Percentiles rank a stretch among this genome's conserved stretches.
These are phyloP conservation scores for Dacryopinax spathularia DNA, from an alignment of 768 basidiomycete species.

Conservation along the genomic window DNA sequence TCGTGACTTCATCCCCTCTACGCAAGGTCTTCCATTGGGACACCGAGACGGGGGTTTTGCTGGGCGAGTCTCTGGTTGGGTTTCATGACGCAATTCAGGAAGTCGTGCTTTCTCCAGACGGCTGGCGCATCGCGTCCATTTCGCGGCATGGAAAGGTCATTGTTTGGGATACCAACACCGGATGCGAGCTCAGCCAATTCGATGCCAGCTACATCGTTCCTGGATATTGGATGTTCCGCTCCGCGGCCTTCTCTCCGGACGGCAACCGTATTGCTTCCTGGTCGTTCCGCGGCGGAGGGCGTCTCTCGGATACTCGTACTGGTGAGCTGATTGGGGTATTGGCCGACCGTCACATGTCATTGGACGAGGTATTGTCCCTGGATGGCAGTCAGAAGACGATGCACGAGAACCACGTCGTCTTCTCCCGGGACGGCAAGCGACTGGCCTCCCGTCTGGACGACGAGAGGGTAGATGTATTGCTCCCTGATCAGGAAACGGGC, in stretches of 20 bases:
- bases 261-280: not conserved
- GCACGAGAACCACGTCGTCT: no score
- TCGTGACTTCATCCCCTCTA: no score
- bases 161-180: not conserved
- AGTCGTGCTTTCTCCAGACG: constrained; percentile 7
- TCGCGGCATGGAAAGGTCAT: constrained; percentile 2
- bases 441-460: no score
- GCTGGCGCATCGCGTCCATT: constrained; percentile 5
- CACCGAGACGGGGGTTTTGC: not conserved
- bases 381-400: constrained; percentile 28
- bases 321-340: constrained; percentile 7
- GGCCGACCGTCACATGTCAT: not conserved
- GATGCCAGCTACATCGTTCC: not conserved
- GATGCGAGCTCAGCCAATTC: not conserved
- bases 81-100: not conserved
- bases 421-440: no score
- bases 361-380: constrained; percentile 27
- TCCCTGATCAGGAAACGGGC: no score
- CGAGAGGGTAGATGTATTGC: no score
- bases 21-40: not conserved
- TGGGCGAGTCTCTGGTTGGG: not conserved
- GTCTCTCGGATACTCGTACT: constrained; percentile 7
- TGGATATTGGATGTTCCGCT: not conserved
- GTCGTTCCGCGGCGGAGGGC: not conserved
- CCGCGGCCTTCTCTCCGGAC: not conserved